Evolutionary conservation across 768 basidiomycete species (phyloP).

Genomic region (Suillus subalutaceus): DNA sequence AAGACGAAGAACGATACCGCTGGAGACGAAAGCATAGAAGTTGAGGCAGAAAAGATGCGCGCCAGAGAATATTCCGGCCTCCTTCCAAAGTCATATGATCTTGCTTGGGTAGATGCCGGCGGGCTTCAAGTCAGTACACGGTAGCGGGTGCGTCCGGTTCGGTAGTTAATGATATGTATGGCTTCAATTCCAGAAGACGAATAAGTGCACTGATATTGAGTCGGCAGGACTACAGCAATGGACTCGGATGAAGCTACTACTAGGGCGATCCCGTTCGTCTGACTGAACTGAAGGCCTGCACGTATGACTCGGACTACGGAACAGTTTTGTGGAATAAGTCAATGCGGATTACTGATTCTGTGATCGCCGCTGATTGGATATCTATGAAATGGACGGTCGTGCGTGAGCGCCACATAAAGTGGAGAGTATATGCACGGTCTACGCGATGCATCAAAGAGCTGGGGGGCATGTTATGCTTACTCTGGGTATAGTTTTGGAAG

Average conservation of each 20-base stretch:
- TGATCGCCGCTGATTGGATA: background rate
- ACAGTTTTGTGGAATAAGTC: background rate
- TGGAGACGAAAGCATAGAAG: background rate
- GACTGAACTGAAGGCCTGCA: background rate
- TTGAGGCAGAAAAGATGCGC: background rate
- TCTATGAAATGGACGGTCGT: background rate
- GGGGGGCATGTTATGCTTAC: no score
- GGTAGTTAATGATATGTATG: background rate
- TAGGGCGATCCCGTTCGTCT: background rate
- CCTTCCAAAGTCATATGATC: background rate
- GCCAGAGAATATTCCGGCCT: background rate
- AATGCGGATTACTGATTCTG: background rate
- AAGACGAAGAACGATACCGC: background rate
- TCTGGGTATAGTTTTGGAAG: no score
- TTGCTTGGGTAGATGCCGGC: background rate
- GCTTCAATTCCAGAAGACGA: background rate
- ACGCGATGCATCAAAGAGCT: no score
- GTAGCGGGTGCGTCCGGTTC: background rate
- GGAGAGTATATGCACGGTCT: background rate
- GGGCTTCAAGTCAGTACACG: background rate
- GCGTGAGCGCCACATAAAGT: background rate
- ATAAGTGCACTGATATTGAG: background rate
- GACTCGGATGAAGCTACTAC: background rate
- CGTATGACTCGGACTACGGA: background rate
- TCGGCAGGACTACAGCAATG: background rate